Conservation (phyloP, 2,329 filamentous ascomycete species). For the Mycocentrospora acerina region DNA sequence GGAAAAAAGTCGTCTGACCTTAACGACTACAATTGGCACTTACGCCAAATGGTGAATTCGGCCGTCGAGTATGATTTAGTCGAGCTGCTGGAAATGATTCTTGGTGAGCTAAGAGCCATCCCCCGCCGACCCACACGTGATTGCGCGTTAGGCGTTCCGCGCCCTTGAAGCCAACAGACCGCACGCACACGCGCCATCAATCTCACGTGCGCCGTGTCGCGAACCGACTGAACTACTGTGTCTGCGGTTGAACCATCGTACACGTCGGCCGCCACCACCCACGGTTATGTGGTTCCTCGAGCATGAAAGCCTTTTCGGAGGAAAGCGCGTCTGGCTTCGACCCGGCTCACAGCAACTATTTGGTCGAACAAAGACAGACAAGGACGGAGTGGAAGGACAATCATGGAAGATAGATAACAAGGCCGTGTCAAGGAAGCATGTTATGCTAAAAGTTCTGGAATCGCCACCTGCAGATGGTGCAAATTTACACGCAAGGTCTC, state of each 20-base stretch:
- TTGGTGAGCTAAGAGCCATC: too few relatives aligned
- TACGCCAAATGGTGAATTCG: too few relatives aligned
- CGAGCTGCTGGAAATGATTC: too few relatives aligned
- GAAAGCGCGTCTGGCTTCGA: constrained; percentile 76
- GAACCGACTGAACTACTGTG: neutral
- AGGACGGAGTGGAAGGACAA: constrained; percentile 35
- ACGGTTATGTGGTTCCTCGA: constrained; percentile 57
- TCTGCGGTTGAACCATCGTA: neutral
- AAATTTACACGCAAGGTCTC: constrained; percentile 65
- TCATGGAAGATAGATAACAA: constrained; percentile 69
- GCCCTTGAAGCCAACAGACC: too few relatives aligned
- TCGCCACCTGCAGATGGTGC: constrained; percentile 68
- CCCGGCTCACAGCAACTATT: constrained; percentile 85
- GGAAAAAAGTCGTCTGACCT: too few relatives aligned
- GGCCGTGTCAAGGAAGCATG: constrained; percentile 84
- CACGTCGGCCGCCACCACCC: neutral
- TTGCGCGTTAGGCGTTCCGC: too few relatives aligned
- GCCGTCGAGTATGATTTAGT: too few relatives aligned
- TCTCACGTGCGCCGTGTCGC: neutral
- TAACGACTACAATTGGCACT: too few relatives aligned
- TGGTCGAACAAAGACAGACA: constrained; percentile 69
- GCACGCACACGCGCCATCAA: neutral
- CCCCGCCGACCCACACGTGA: too few relatives aligned
- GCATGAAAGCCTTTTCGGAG: constrained; percentile 57
- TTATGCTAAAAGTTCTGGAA: constrained; percentile 70